Base-by-base conservation (phyloP, 345 rosid species). In the Murraya paniculata region DNA sequence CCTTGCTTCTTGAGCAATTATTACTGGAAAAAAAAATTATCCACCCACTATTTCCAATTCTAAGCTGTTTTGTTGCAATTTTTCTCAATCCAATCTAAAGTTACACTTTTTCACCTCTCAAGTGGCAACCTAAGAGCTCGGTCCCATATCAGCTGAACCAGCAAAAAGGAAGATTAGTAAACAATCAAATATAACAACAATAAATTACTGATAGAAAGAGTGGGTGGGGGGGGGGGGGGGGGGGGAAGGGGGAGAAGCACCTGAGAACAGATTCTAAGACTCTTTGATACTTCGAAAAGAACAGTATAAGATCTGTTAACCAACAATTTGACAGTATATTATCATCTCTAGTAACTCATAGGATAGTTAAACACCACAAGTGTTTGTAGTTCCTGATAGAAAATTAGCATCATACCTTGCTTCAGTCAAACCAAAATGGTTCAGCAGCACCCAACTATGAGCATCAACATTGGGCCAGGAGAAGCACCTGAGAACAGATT, bases 401-500 rank as follows among this genome's bases (percentile, higher is more conserved):
- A 6, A n/a, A n/a, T n/a, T 30, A 36, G 41, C 11, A 77, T 73
- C 33, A 70, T 86, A 96, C 99, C 98, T 91, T 71, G 99, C 99
- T 88, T 96, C 98, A 6, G 95, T 92, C 76, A 96, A 86, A 78
- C 99, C 99, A 76, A 82, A 97, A 78, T 97, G 78, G 85, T 91
- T 97, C 86, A 97, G 94, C 81, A 97, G 80, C 66, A 97, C 98
- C 59, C 98, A 98, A 81, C 99, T 94, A 86, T 97, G 98, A 64
- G 99, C 98, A 90, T 97, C 99, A 74, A 97, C 99, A 86, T 93
- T 91, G 36, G 98, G 99, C 99, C 99, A n/a, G n/a, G n/a, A n/a
- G n/a, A n/a, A 36, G 30, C 16, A 94, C 99, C 98, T 96, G 97
- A 73, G 98, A 91, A 86, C 95, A 91, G 56, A 96, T 94, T 14